Conservation (phyloP, 345 rosid genomes). For the Camelina sativa region DNA sequence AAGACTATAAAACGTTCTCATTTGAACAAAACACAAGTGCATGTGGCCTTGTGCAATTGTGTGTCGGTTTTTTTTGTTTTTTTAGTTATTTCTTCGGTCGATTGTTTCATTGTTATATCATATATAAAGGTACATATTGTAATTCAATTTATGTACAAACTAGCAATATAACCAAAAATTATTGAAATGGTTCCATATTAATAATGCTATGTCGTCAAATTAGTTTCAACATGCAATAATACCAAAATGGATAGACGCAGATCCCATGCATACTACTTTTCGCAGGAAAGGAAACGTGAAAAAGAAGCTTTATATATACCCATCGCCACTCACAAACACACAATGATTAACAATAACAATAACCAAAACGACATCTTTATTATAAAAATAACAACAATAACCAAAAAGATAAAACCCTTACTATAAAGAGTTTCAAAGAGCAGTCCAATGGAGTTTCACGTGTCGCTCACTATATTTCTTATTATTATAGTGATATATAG, state of each 20-base stretch:
- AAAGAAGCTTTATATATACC: constrained; percentile 24
- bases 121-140: neutral
- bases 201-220: neutral
- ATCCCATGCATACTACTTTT: constrained; percentile 39
- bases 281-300: constrained; percentile 31
- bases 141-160: neutral
- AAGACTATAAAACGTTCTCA: no score
- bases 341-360: neutral
- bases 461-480: constrained; percentile 23
- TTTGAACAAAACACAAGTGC: no score
- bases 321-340: constrained; percentile 25
- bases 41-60: no score
- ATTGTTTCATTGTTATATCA: neutral
- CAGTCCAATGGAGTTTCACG: constrained; percentile 36
- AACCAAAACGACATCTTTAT: no score
- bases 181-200: neutral
- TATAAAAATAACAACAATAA: constrained; percentile 1
- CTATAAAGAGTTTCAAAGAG: constrained; percentile 12
- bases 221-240: constrained; percentile 25
- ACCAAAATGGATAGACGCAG: constrained; percentile 38
- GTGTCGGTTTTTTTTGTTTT: no score
- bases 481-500: neutral
- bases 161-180: neutral
- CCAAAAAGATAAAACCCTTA: constrained; percentile 9
- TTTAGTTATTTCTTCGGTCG: neutral